Conservation (phyloP, 2,329 filamentous ascomycete species). For the Cladosporium sp. region DNA sequence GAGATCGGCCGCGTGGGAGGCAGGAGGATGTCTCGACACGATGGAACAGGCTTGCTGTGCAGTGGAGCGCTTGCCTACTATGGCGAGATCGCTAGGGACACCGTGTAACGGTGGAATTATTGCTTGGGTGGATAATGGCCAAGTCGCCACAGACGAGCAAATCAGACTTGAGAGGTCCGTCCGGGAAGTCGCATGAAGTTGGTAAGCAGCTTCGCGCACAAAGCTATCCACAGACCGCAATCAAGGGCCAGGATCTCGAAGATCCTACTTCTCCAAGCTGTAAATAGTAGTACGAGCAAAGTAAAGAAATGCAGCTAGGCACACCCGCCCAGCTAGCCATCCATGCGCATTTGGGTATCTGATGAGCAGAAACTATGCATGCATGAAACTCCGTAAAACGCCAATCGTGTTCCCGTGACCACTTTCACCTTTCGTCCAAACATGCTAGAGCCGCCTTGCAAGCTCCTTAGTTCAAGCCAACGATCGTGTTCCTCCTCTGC, state of each 20-base stretch:
- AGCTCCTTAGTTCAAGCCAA: slow-evolving; percentile 12
- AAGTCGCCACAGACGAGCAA: background rate
- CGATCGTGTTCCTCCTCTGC: slow-evolving; percentile 23
- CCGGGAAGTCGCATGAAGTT: background rate
- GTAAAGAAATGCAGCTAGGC: background rate
- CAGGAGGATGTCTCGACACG: background rate
- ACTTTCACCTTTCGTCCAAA: background rate
- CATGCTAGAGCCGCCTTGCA: background rate
- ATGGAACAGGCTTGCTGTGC: background rate
- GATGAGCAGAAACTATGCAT: slow-evolving; percentile 1
- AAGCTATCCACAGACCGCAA: background rate
- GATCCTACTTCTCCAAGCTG: background rate
- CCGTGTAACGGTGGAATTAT: background rate
- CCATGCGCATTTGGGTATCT: slow-evolving; percentile 14
- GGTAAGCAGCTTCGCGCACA: background rate
- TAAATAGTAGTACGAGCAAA: background rate
- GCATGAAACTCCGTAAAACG: slow-evolving; percentile 9
- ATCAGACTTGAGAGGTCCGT: background rate
- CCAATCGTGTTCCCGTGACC: background rate
- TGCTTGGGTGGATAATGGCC: background rate
- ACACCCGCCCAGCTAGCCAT: background rate
- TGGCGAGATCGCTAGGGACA: background rate
- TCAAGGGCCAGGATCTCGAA: background rate
- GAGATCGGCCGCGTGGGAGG: slow-evolving; percentile 10
- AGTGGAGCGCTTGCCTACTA: background rate